Conservation (phyloP, 2,329 filamentous ascomycete genomes). For the Paecilomyces sp. region DNA sequence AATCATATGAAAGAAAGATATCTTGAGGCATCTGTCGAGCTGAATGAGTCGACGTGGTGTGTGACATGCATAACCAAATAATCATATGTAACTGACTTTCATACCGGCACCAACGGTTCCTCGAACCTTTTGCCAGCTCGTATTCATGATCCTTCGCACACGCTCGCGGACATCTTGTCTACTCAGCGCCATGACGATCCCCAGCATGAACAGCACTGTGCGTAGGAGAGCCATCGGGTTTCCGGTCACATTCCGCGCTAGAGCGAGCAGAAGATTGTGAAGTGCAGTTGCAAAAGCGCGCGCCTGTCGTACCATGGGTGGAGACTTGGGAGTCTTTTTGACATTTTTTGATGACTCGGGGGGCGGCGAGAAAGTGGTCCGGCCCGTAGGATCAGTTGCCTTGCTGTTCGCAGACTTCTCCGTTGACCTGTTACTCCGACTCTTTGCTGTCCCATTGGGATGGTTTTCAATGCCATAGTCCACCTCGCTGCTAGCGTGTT, state of each 20-base stretch:
- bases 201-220: constrained; percentile 71
- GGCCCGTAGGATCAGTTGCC: constrained; percentile 17
- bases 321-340: constrained; percentile 31
- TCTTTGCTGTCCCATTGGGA: constrained; percentile 25
- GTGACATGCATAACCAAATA: neutral
- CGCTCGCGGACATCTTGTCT: constrained; percentile 68
- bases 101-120: constrained; percentile 91
- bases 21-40: neutral
- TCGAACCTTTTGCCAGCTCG: constrained; percentile 73
- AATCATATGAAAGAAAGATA: neutral
- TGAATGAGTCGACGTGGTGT: neutral
- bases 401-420: constrained; percentile 18
- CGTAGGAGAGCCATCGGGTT: constrained; percentile 51
- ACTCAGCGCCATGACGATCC: constrained; percentile 69
- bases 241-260: constrained; percentile 44
- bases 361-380: constrained; percentile 24
- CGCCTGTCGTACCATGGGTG: constrained; percentile 28
- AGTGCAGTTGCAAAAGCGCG: constrained; percentile 39
- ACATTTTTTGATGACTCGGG: constrained; percentile 24
- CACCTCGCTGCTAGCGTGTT: constrained; percentile 56
- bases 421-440: constrained; percentile 15
- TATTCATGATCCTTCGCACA: constrained; percentile 59
- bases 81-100: constrained; percentile 89
- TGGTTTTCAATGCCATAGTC: constrained; percentile 62
- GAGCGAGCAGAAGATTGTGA: constrained; percentile 44